Evolutionary conservation across 2,329 filamentous ascomycete species (phyloP).

Genomic region (Ophiostoma piceae): DNA sequence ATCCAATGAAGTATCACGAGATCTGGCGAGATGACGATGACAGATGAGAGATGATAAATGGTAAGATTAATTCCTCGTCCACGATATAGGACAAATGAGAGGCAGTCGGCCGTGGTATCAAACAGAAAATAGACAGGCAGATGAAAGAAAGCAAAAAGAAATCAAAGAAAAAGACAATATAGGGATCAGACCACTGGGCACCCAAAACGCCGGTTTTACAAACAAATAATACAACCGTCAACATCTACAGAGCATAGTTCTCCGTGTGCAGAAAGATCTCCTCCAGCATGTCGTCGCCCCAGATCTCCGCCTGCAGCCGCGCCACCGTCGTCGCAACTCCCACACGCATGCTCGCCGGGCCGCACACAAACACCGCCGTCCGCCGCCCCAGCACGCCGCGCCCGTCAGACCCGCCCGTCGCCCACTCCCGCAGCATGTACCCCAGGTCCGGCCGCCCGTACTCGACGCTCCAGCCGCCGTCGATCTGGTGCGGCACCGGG

Average conservation of each 20-base stretch:
- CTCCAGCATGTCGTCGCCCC: constrained; percentile 70
- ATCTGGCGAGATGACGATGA: background rate
- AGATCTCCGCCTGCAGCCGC: constrained; percentile 73
- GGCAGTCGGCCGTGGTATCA: background rate
- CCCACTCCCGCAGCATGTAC: constrained; percentile 79
- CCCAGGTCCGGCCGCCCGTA: constrained; percentile 86
- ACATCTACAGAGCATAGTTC: constrained; percentile 73
- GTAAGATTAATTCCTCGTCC: background rate
- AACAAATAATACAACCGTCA: background rate
- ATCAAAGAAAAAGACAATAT: background rate
- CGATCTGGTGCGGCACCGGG: constrained; percentile 60
- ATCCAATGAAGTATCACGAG: background rate
- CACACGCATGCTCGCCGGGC: constrained; percentile 78
- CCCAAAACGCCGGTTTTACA: background rate
- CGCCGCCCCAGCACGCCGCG: constrained; percentile 68
- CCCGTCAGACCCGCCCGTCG: constrained; percentile 61
- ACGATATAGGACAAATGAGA: background rate
- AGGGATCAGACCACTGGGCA: too few species aligned
- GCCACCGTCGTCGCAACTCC: constrained; percentile 86
- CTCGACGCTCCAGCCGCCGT: constrained; percentile 84
- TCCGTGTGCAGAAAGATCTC: constrained; percentile 94
- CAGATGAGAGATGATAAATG: background rate
- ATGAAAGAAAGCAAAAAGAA: background rate
- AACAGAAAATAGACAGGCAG: background rate
- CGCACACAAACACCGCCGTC: constrained; percentile 89